These are phyloP conservation scores for Pseudocercospora cruenta DNA, from an alignment of 2,329 filamentous ascomycete genomes.

Conservation along the genomic window DNA sequence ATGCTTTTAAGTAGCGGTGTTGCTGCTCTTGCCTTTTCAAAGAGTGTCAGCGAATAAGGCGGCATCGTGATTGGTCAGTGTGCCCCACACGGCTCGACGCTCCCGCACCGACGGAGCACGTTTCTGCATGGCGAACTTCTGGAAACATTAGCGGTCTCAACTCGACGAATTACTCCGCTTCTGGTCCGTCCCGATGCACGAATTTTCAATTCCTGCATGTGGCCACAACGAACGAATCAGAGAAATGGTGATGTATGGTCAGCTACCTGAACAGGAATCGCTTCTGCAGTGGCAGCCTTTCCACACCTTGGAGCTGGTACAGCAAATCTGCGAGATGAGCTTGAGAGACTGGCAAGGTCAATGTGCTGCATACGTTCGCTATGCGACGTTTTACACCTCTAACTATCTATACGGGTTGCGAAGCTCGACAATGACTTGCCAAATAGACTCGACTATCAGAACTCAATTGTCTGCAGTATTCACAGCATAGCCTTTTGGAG, in stretches of 20 bases:
- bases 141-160: background rate
- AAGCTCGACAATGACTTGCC: background rate
- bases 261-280: background rate
- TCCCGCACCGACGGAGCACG: background rate
- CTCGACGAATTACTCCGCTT: background rate
- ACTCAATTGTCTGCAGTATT: slow-evolving; percentile 12
- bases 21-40: background rate
- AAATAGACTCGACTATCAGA: background rate
- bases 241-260: background rate
- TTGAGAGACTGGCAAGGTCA: too few species aligned
- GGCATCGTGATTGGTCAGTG: background rate
- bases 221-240: background rate
- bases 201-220: background rate
- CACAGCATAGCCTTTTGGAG: slow-evolving; percentile 34
- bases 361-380: too few species aligned
- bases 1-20: background rate
- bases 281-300: background rate
- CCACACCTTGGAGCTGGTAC: background rate
- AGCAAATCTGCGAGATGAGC: too few species aligned
- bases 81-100: background rate
- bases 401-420: too few species aligned
- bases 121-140: background rate
- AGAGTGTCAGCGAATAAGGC: background rate
- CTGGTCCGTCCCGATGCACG: background rate
- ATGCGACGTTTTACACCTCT: too few species aligned